phyloP scores from a whole-genome alignment of 2,329 filamentous ascomycete genomes.

The Botrytis sinoallii region DNA sequence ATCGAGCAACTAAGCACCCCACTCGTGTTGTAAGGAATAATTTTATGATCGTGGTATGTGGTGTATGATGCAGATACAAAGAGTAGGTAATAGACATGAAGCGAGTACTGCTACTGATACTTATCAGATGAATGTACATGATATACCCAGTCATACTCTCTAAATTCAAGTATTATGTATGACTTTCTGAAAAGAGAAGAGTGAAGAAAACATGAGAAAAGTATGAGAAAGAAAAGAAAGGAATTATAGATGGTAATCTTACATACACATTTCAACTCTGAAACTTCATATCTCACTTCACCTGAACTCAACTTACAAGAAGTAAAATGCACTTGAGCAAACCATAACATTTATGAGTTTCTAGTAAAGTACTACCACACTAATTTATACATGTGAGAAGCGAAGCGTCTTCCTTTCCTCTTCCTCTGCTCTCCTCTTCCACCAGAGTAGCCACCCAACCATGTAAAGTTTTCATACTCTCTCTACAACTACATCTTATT shows the following conservation, averaged over 20 bases:
- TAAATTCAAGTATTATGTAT: background rate
- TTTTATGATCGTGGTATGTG: background rate
- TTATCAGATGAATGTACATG: background rate
- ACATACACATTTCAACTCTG: background rate
- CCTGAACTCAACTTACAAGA: background rate
- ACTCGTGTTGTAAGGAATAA: background rate
- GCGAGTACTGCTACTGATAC: background rate
- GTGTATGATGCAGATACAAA: background rate
- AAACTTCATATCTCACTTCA: background rate
- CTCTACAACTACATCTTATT: constrained; percentile 29
- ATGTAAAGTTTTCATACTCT: background rate
- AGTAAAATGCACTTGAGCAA: background rate
- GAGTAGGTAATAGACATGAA: too few relatives aligned
- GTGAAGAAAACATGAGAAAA: background rate
- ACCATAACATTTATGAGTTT: background rate
- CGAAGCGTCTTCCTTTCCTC: background rate
- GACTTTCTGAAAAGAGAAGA: background rate
- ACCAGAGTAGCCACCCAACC: too few relatives aligned
- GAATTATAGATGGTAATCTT: background rate
- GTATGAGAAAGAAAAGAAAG: background rate
- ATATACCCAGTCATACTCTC: background rate
- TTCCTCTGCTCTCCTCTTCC: background rate
- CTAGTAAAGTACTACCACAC: background rate
- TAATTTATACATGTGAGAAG: background rate
- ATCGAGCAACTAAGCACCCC: background rate